phyloP scores from a whole-genome alignment of 2,329 filamentous ascomycete genomes.

The Lasiodiplodia sp. region DNA sequence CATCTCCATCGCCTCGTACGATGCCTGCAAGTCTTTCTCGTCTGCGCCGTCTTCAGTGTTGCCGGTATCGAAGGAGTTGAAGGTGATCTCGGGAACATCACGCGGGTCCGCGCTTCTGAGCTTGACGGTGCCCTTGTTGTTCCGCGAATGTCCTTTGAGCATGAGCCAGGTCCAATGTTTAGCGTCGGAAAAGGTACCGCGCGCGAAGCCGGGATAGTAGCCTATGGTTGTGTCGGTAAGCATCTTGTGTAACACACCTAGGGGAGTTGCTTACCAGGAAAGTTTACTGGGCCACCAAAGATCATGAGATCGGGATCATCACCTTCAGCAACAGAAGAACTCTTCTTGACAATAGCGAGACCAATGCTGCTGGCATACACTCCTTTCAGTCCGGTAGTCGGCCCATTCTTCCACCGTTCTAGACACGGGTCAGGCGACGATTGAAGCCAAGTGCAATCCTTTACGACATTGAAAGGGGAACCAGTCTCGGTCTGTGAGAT shows the following conservation, averaged over 20 bases:
- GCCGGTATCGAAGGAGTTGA: constrained; percentile 54
- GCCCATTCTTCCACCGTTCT: constrained; percentile 48
- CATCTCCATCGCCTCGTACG: constrained; percentile 63
- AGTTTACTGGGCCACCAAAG: constrained; percentile 62
- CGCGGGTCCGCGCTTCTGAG: constrained; percentile 68
- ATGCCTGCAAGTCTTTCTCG: constrained; percentile 54
- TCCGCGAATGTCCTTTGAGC: constrained; percentile 70
- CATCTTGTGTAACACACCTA: too few relatives aligned
- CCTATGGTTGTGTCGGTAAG: too few relatives aligned
- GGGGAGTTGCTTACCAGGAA: constrained; percentile 47
- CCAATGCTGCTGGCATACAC: constrained; percentile 60
- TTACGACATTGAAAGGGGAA: constrained; percentile 31
- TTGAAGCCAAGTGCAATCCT: constrained; percentile 44
- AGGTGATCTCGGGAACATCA: constrained; percentile 65
- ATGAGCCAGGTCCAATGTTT: constrained; percentile 58
- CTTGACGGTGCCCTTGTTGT: constrained; percentile 66
- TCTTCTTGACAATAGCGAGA: constrained; percentile 52
- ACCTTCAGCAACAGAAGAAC: constrained; percentile 47
- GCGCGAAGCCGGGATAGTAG: constrained; percentile 63
- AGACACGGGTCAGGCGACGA: constrained; percentile 52
- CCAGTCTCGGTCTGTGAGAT: neutral
- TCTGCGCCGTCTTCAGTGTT: constrained; percentile 47
- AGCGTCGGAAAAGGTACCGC: constrained; percentile 52
- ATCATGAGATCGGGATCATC: constrained; percentile 57
- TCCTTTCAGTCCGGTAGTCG: constrained; percentile 41